These are phyloP conservation scores for Mycena crocata DNA, from an alignment of 768 basidiomycete genomes.

Conservation along the genomic window DNA sequence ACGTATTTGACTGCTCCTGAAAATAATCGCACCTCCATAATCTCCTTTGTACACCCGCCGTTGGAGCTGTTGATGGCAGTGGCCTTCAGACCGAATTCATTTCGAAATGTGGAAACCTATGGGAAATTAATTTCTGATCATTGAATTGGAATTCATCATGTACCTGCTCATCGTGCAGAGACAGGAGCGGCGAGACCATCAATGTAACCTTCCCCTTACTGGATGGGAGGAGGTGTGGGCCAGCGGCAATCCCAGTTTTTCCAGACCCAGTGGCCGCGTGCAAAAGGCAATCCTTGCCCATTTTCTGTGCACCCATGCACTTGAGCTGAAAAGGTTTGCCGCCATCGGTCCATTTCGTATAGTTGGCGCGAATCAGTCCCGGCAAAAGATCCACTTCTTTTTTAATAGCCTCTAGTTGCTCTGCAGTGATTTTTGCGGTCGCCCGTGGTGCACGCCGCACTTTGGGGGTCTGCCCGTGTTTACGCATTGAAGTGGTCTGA, in stretches of 20 bases:
- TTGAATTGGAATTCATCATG: conserved; percentile 24
- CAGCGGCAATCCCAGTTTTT: conserved; percentile 53
- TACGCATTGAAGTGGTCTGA: no score
- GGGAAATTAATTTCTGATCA: background rate
- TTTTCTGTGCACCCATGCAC: no score
- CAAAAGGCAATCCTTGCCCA: conserved; percentile 49
- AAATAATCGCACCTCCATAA: conserved; percentile 37
- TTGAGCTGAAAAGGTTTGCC: no score
- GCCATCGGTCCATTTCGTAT: no score
- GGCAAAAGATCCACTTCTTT: no score
- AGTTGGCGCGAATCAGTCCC: no score
- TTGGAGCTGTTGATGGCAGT: conserved; percentile 46
- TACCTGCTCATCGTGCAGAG: conserved; percentile 53
- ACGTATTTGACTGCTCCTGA: no score
- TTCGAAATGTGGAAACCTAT: conserved; percentile 44
- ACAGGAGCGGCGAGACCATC: conserved; percentile 52
- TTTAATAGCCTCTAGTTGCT: no score
- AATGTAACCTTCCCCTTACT: conserved; percentile 46
- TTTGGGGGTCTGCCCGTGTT: no score
- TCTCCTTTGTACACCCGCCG: conserved; percentile 40
- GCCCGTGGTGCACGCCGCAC: no score
- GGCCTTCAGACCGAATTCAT: conserved; percentile 44
- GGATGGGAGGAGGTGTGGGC: conserved; percentile 43
- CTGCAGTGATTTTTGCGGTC: no score
- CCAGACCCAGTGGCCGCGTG: conserved; percentile 52